Evolutionary conservation across 2,329 filamentous ascomycete genomes (phyloP), one percentile per base, ranked within the genome.

Genomic region (Aureobasidium pullulans): DNA sequence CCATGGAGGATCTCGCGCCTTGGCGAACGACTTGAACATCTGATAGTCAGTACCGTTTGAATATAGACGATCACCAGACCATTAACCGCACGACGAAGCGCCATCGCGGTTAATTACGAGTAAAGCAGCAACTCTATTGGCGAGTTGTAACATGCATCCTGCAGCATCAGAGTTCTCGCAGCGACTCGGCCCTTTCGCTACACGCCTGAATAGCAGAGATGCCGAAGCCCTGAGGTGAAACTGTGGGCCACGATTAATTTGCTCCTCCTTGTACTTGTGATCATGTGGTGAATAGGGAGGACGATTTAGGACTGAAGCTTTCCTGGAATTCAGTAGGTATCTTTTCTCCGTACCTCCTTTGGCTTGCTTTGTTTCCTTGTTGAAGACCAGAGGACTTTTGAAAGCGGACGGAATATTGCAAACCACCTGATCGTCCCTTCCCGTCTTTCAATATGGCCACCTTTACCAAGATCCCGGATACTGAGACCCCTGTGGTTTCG

Each of bases 401-500:
- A 19, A 32, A 42, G 36, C 28, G 10, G 44, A 44, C 58, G 54
- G 36, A 57, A 10, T 23, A 49, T 40, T 32, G 34, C 43, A 37
- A 23, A 48, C 10, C 34, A 34, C 9, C 16, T 23, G 23, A 40
- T 48, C 54, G 6, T 39, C 29, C 16, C 34, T 28, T 19, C 19
- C 23, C 28, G 9, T 49, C 9, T 36, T 32, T 59, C 62, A 72
- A 52, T 56, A 90, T 90, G 88, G 84, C 88, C 9, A 88, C 84
- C 48, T 90, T 89, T 69, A 90, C 87, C 28, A 83, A 82, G 68
- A 82, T 89, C 63, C 67, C 75, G 9, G 83, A 84, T 60, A 77
- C 78, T 63, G 81, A 86, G 65, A 79, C 74, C 61, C 81, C 87
- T 48, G 80, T 79, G 64, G 88, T 90, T 67, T 81, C 81, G 57